Conservation (phyloP, 1,139 yeast genomes). For the Geotrichum fermentans region DNA sequence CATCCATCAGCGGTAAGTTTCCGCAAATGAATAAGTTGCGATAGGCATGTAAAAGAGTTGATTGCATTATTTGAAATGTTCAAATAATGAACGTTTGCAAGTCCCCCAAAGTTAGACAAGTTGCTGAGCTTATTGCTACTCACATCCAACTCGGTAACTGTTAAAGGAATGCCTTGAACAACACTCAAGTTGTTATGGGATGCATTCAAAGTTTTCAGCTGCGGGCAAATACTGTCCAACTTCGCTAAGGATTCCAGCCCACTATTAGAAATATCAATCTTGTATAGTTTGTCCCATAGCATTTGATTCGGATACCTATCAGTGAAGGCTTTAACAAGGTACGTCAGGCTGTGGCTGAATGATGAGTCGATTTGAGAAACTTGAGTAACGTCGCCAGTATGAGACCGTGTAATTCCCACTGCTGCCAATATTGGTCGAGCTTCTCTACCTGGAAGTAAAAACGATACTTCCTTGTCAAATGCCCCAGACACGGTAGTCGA, state of each 20-base stretch:
- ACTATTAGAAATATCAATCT: constrained; percentile 33
- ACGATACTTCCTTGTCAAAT: constrained; percentile 10
- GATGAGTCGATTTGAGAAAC: constrained; percentile 32
- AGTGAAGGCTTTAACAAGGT: constrained; percentile 35
- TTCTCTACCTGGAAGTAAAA: constrained; percentile 8
- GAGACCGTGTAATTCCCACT: background rate
- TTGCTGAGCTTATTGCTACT: constrained; percentile 35
- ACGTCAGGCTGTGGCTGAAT: constrained; percentile 23
- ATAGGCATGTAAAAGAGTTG: constrained; percentile 34
- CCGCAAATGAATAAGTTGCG: constrained; percentile 32
- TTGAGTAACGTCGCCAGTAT: constrained; percentile 27
- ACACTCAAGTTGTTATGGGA: constrained; percentile 35
- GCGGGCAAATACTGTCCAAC: constrained; percentile 39
- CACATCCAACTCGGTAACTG: constrained; percentile 31
- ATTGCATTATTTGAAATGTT: constrained; percentile 33
- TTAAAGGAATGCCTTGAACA: constrained; percentile 37
- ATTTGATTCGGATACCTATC: constrained; percentile 34
- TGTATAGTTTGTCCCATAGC: constrained; percentile 38
- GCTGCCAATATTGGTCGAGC: constrained; percentile 2
- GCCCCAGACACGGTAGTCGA: constrained; percentile 3
- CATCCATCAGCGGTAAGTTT: constrained; percentile 25
- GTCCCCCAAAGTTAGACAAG: constrained; percentile 31
- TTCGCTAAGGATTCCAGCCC: constrained; percentile 34
- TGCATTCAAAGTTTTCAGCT: constrained; percentile 32
- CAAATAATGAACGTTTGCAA: constrained; percentile 34